Evolutionary conservation across 495 filamentous ascomycete species (phyloP).

Genomic region (Aspergillus sclerotioniger): DNA sequence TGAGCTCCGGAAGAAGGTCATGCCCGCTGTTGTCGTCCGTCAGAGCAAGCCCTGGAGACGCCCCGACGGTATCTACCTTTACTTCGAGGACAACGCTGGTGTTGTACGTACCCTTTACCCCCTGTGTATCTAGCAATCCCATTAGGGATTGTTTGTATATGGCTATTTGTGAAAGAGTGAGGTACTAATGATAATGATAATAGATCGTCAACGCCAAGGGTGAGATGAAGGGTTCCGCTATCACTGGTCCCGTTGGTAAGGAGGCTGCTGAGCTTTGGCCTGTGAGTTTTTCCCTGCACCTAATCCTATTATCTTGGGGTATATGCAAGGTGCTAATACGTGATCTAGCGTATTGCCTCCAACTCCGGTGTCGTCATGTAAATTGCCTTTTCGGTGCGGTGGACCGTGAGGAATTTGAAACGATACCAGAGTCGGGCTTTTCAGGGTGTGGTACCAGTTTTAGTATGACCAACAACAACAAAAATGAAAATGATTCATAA

Average conservation of each 20-base stretch:
- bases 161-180: not conserved
- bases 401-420: slow-evolving; percentile 26
- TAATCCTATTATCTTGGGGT: slow-evolving; percentile 7
- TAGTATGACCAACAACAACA: slow-evolving; percentile 13
- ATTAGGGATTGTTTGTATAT: not conserved
- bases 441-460: slow-evolving; percentile 20
- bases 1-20: slow-evolving; percentile 99
- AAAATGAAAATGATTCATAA: slow-evolving; percentile 24
- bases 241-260: slow-evolving; percentile 99
- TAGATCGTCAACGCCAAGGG: slow-evolving; percentile 99
- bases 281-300: slow-evolving; percentile 52
- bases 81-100: slow-evolving; percentile 99
- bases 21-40: slow-evolving; percentile 96
- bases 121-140: no score
- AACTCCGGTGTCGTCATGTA: slow-evolving; percentile 99
- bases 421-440: slow-evolving; percentile 40
- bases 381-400: slow-evolving; percentile 33
- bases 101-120: slow-evolving; percentile 57
- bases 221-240: slow-evolving; percentile 99
- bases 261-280: slow-evolving; percentile 99
- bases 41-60: slow-evolving; percentile 99
- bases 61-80: slow-evolving; percentile 95
- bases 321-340: no score
- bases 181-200: slow-evolving; percentile 10
- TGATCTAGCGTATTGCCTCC: slow-evolving; percentile 85